Conservation (phyloP, 75 land plant species). For the Cunninghamia lanceolata region DNA sequence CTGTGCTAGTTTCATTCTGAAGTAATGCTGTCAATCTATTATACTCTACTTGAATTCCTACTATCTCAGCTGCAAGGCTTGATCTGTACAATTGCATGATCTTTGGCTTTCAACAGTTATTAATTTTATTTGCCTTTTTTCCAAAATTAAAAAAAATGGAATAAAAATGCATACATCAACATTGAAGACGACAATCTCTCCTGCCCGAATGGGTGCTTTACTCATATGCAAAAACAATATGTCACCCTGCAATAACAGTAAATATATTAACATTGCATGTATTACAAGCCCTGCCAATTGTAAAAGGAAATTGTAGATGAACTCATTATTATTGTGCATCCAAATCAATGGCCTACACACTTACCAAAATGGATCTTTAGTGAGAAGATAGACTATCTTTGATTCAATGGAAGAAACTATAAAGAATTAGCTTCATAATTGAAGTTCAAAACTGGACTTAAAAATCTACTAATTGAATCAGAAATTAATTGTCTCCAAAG, state of each 20-base stretch:
- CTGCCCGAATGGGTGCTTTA: slow-evolving; percentile 89
- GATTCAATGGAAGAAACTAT: not conserved
- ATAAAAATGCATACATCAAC: slow-evolving; percentile 63
- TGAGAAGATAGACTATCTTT: not conserved
- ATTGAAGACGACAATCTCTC: slow-evolving; percentile 94
- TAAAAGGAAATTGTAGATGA: not conserved
- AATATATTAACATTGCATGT: not conserved
- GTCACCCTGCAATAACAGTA: slow-evolving; percentile 68
- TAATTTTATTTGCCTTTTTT: not conserved
- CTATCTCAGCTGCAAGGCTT: not conserved
- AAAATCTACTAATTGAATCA: not conserved
- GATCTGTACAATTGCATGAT: not conserved
- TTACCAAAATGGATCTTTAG: not conserved
- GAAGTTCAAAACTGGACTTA: not conserved
- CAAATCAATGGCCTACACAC: not conserved
- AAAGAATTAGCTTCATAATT: not conserved
- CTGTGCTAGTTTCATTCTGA: too few relatives aligned
- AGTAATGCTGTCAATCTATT: not conserved
- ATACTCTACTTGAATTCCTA: not conserved
- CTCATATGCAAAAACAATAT: slow-evolving; percentile 89
- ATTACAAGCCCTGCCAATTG: not conserved
- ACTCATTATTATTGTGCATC: not conserved
- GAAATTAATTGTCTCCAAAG: not conserved
- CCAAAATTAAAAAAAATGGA: not conserved
- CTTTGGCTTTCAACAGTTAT: not conserved